phyloP scores from a whole-genome alignment of 2,329 filamentous ascomycete genomes.

The Penicillium sp. region DNA sequence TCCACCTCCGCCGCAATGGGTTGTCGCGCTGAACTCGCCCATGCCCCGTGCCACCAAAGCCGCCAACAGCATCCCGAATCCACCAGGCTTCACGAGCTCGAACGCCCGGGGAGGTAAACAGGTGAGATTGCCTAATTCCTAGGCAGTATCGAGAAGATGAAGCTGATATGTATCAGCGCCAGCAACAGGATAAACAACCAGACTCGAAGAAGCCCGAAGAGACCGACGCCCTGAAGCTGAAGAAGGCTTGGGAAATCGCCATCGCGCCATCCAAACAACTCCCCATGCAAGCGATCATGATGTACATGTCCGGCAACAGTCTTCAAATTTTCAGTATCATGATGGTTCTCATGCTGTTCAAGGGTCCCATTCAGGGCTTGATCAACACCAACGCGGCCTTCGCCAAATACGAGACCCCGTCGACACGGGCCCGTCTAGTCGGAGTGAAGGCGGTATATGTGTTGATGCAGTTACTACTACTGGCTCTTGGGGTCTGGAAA shows the following conservation, averaged over 20 bases:
- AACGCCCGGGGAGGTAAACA: slow-evolving; percentile 54
- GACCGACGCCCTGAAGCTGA: slow-evolving; percentile 94
- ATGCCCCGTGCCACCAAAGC: slow-evolving; percentile 68
- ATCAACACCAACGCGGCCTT: slow-evolving; percentile 86
- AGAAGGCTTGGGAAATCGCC: slow-evolving; percentile 98
- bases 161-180: slow-evolving; percentile 23
- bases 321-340: slow-evolving; percentile 99
- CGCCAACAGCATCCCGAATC: slow-evolving; percentile 71
- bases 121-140: slow-evolving; percentile 47
- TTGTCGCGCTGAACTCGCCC: slow-evolving; percentile 74
- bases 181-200: slow-evolving; percentile 40
- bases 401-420: slow-evolving; percentile 83
- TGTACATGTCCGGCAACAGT: slow-evolving; percentile 99
- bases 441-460: slow-evolving; percentile 88
- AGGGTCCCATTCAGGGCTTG: slow-evolving; percentile 87
- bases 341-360: slow-evolving; percentile 99
- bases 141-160: neutral
- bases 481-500: slow-evolving; percentile 92
- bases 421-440: slow-evolving; percentile 72
- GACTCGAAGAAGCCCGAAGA: slow-evolving; percentile 64
- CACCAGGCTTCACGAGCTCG: slow-evolving; percentile 79
- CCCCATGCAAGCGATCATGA: slow-evolving; percentile 98
- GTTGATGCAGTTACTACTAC: slow-evolving; percentile 78
- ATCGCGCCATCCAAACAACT: slow-evolving; percentile 90
- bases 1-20: slow-evolving; percentile 74